Evolutionary conservation across 805 yeast species (phyloP).

Genomic region (Hanseniaspora vineae): DNA sequence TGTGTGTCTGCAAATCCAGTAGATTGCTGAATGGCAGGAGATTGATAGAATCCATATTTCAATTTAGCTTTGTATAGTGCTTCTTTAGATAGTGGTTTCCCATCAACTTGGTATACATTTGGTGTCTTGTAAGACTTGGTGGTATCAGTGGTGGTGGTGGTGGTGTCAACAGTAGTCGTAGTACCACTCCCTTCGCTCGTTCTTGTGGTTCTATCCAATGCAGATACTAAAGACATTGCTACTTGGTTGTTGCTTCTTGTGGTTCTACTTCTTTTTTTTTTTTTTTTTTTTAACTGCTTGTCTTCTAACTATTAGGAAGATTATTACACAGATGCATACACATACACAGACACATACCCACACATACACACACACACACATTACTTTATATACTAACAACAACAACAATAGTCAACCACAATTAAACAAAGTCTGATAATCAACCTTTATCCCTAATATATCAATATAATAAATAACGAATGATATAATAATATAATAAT

Average conservation of each 20-base stretch:
- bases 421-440: no score
- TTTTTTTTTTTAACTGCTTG: background rate
- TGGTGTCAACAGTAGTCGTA: slow-evolving; percentile 3
- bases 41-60: slow-evolving; percentile 50
- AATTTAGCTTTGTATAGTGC: slow-evolving; percentile 65
- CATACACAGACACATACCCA: no score
- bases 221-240: slow-evolving; percentile 22
- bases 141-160: background rate
- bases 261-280: background rate
- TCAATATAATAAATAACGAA: no score
- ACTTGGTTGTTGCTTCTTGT: no score
- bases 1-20: slow-evolving; percentile 50
- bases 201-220: slow-evolving; percentile 5
- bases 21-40: slow-evolving; percentile 32
- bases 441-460: no score
- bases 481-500: no score
- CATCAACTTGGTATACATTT: slow-evolving; percentile 46
- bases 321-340: no score
- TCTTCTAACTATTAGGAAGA: no score
- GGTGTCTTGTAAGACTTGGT: background rate
- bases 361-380: no score
- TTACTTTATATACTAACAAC: no score
- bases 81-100: slow-evolving; percentile 59
- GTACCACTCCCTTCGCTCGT: no score
- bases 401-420: no score